Evolutionary conservation across 208 protist genomes (phyloP).

Genomic region (Crithidia bombi): DNA sequence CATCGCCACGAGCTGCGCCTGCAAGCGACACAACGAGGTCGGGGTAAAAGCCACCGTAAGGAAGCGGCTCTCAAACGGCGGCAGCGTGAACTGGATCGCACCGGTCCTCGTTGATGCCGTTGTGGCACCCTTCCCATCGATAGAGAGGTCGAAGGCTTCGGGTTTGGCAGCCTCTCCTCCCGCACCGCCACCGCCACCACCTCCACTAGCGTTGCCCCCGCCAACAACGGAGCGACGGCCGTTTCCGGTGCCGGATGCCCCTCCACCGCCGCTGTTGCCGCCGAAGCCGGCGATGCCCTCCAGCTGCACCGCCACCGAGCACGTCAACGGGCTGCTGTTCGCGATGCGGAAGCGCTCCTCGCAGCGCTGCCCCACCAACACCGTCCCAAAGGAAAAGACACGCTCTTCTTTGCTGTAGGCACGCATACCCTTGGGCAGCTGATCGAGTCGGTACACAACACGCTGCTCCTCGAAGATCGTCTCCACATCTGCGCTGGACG

Average conservation of each 20-base stretch:
- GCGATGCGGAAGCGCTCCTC: conserved; percentile 95
- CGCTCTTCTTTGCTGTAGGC: conserved; percentile 92
- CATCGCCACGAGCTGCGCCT: conserved; percentile 88
- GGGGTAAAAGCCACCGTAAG: conserved; percentile 94
- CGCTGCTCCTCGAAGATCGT: conserved; percentile 98
- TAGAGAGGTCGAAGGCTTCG: conserved; percentile 68
- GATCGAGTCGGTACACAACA: conserved; percentile 85
- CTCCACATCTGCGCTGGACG: conserved; percentile 75
- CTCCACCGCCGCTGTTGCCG: conserved; percentile 21
- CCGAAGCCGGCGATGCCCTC: conserved; percentile 19
- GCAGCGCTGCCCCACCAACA: conserved; percentile 78
- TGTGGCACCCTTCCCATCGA: conserved; percentile 33
- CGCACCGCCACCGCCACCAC: neutral
- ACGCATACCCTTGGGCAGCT: conserved; percentile 58
- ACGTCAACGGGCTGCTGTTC: conserved; percentile 95
- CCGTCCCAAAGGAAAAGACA: conserved; percentile 93
- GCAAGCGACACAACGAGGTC: conserved; percentile 73
- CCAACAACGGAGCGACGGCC: conserved; percentile 7
- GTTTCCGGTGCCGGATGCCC: conserved; percentile 24
- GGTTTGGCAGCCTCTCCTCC: neutral
- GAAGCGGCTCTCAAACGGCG: conserved; percentile 96
- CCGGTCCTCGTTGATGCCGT: conserved; percentile 2
- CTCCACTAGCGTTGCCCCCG: conserved; percentile 6
- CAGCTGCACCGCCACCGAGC: conserved; percentile 80
- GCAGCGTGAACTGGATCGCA: conserved; percentile 66